Evolutionary conservation across 257 asterid species (phyloP).

Genomic region (Solanum chaucha): DNA sequence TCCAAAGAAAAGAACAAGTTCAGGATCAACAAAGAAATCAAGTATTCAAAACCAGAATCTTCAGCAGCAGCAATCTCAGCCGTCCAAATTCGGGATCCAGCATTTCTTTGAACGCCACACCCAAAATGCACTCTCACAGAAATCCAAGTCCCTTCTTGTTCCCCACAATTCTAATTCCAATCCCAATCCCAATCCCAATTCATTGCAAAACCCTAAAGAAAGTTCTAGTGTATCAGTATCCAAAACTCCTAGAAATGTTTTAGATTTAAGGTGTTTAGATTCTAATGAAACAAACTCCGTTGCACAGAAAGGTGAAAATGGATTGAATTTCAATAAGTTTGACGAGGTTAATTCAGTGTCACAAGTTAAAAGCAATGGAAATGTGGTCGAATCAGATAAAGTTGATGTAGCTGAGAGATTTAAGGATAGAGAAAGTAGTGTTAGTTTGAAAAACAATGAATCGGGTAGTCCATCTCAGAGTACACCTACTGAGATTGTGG

Average conservation of each 20-base stretch:
- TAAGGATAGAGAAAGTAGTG: conserved; percentile 7
- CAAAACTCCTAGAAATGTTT: neutral
- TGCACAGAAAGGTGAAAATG: neutral
- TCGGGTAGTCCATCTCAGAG: conserved; percentile 16
- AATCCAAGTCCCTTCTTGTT: conserved; percentile 12
- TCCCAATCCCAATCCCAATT: conserved; percentile 10
- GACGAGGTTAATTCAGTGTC: neutral
- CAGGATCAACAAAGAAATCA: conserved; percentile 54
- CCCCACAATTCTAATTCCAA: conserved; percentile 5
- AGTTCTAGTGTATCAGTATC: neutral
- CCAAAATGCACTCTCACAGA: conserved; percentile 34
- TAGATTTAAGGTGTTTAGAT: neutral
- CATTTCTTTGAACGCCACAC: conserved; percentile 90
- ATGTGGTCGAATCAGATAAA: neutral
- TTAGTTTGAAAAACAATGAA: conserved; percentile 14
- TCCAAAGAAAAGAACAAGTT: conserved; percentile 57
- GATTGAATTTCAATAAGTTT: neutral
- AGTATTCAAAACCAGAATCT: conserved; percentile 16
- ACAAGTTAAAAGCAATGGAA: neutral
- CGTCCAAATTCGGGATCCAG: conserved; percentile 78
- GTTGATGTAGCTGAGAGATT: conserved; percentile 4
- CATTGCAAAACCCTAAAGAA: conserved; percentile 11
- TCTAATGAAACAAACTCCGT: neutral
- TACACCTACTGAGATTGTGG: conserved; percentile 17
- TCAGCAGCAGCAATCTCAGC: conserved; percentile 44